Evolutionary conservation across 1,284 basidiomycete genomes (phyloP).

Genomic region (Austroboletus niveus): DNA sequence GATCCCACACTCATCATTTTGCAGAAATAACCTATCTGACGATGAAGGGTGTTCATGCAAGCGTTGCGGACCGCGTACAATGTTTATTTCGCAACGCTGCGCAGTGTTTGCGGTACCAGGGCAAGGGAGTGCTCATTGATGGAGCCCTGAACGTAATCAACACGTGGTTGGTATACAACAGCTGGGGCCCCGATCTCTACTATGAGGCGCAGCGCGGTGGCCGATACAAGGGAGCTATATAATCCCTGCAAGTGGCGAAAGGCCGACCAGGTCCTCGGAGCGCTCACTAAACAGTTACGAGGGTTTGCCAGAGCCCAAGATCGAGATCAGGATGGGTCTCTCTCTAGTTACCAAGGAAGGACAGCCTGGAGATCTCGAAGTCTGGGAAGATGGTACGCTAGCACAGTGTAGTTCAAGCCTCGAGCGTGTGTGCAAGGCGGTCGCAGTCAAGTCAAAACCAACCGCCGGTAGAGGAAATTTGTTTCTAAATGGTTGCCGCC

Average conservation of each 20-base stretch:
- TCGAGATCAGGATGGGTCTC: background rate
- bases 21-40: too few species aligned
- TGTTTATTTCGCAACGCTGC: too few species aligned
- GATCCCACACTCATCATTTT: too few species aligned
- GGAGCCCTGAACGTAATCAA: slow-evolving; percentile 5
- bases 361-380: slow-evolving; percentile 9
- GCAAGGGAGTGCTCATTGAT: too few species aligned
- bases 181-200: background rate
- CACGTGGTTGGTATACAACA: slow-evolving; percentile 9
- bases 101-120: too few species aligned
- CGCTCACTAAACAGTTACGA: background rate
- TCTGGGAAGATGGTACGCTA: background rate
- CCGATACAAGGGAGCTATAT: slow-evolving; percentile 5
- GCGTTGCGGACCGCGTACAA: too few species aligned
- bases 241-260: background rate
- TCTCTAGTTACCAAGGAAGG: background rate
- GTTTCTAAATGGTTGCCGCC: background rate
- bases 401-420: too few species aligned
- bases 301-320: background rate
- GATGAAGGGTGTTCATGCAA: too few species aligned
- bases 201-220: background rate
- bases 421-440: background rate
- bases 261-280: slow-evolving; percentile 1
- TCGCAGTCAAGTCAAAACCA: background rate
- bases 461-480: background rate